Percentiles rank a stretch among this genome's conserved stretches.
These are phyloP conservation scores for Mucor piriformis DNA, from an alignment of 371 early-diverging fungal genomes.

Conservation along the genomic window DNA sequence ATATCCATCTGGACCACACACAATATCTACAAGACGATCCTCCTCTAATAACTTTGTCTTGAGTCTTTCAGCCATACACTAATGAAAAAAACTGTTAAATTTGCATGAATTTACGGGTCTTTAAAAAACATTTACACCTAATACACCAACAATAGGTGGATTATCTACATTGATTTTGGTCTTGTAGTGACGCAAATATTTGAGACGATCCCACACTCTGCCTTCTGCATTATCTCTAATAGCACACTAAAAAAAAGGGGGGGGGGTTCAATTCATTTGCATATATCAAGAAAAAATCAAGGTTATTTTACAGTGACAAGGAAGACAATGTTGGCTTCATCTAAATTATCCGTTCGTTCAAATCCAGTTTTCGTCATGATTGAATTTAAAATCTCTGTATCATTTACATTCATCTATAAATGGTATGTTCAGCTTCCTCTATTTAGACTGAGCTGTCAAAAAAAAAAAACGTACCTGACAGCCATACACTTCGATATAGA, in stretches of 20 bases:
- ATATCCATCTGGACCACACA: constrained; percentile 84
- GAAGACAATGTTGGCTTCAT: constrained; percentile 72
- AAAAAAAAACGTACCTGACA: constrained; percentile 57
- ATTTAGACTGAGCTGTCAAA: background rate
- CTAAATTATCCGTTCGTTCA: constrained; percentile 54
- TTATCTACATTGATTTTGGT: constrained; percentile 50
- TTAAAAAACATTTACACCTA: constrained; percentile 55
- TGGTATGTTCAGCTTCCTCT: too few relatives aligned
- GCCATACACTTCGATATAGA: constrained; percentile 79
- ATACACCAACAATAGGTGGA: constrained; percentile 76
- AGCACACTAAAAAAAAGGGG: constrained; percentile 54
- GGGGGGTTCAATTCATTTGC: too few relatives aligned
- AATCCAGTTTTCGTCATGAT: constrained; percentile 76
- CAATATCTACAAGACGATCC: constrained; percentile 77
- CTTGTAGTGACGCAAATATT: constrained; percentile 58
- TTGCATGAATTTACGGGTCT: background rate
- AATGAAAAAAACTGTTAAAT: too few relatives aligned
- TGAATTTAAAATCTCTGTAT: constrained; percentile 79
- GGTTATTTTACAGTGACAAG: constrained; percentile 61
- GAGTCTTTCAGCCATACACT: constrained; percentile 78
- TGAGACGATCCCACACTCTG: constrained; percentile 73
- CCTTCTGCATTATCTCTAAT: constrained; percentile 81
- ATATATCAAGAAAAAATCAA: background rate
- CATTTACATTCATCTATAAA: constrained; percentile 73
- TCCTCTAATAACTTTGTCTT: constrained; percentile 74